Evolutionary conservation across 2,329 filamentous ascomycete species (phyloP).

Genomic region (Penicillium sp.): DNA sequence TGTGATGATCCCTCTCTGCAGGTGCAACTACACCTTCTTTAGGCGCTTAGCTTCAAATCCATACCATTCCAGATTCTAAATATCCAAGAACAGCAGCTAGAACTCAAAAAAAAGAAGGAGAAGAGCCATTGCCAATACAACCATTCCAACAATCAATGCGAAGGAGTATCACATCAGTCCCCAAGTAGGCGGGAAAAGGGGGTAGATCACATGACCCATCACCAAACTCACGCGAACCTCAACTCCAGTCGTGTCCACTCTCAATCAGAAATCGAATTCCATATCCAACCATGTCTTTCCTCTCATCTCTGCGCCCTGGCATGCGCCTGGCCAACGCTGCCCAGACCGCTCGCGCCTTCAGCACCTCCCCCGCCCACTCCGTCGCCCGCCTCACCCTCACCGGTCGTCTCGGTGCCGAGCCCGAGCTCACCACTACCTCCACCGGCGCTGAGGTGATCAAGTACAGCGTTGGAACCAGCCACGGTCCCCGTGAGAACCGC

Average conservation of each 20-base stretch:
- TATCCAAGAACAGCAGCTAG: neutral
- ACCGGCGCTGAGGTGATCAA: constrained; percentile 73
- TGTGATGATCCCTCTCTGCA: neutral
- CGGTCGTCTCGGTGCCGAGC: constrained; percentile 77
- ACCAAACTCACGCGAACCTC: neutral
- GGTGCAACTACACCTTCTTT: too few species aligned
- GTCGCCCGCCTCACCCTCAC: constrained; percentile 83
- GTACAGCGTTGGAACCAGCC: constrained; percentile 73
- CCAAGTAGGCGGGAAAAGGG: neutral
- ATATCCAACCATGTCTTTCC: constrained; percentile 44
- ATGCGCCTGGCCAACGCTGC: constrained; percentile 48
- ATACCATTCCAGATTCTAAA: neutral
- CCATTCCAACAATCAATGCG: neutral
- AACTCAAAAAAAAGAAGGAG: neutral
- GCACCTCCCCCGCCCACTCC: constrained; percentile 60
- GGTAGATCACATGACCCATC: constrained; percentile 3
- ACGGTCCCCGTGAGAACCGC: constrained; percentile 67
- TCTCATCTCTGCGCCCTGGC: constrained; percentile 55
- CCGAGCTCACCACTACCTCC: constrained; percentile 71
- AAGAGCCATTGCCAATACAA: neutral
- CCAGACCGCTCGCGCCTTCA: constrained; percentile 68
- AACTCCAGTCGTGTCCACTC: neutral
- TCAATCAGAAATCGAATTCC: neutral
- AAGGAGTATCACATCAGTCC: neutral
- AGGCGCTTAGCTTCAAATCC: neutral